Conservation (phyloP, 2,329 filamentous ascomycete genomes). For the Ascochyta koolunga region DNA sequence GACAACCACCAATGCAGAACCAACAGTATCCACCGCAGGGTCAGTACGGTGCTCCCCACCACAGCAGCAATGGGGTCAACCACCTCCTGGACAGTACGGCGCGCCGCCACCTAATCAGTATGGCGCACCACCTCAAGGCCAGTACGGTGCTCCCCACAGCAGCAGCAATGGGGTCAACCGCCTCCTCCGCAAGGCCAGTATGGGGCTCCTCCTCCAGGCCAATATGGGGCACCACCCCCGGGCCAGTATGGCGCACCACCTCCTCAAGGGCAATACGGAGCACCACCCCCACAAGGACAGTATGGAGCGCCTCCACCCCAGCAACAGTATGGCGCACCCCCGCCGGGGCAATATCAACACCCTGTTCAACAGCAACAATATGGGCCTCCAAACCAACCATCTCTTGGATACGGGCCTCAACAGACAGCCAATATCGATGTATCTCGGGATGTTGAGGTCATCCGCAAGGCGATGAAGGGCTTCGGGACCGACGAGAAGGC, state of each 20-base stretch:
- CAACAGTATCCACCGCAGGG: conserved; percentile 33
- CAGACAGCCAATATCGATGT: conserved; percentile 67
- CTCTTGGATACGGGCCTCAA: conserved; percentile 74
- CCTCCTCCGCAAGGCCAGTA: conserved; percentile 31
- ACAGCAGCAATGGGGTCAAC: conserved; percentile 36
- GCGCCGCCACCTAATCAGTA: conserved; percentile 43
- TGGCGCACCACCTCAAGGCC: conserved; percentile 31
- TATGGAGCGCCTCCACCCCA: conserved; percentile 41
- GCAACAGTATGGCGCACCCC: conserved; percentile 46
- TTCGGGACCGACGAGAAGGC: conserved; percentile 86
- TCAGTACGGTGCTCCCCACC: conserved; percentile 47
- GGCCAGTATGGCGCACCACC: conserved; percentile 29
- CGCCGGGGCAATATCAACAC: conserved; percentile 22
- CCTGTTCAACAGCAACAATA: conserved; percentile 39
- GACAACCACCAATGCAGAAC: conserved; percentile 44
- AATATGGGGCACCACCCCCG: conserved; percentile 33
- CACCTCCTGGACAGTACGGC: conserved; percentile 39
- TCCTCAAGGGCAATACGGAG: conserved; percentile 31
- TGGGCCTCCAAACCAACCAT: conserved; percentile 54
- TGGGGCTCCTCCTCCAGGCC: conserved; percentile 40
- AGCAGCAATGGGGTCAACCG: conserved; percentile 23
- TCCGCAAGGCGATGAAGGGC: conserved; percentile 88
- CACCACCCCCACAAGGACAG: conserved; percentile 24
- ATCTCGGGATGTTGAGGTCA: conserved; percentile 68
- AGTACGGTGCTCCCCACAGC: conserved; percentile 35